phyloP scores from a whole-genome alignment of 805 yeast genomes.

The Wickerhamomyces chaumierensis region DNA sequence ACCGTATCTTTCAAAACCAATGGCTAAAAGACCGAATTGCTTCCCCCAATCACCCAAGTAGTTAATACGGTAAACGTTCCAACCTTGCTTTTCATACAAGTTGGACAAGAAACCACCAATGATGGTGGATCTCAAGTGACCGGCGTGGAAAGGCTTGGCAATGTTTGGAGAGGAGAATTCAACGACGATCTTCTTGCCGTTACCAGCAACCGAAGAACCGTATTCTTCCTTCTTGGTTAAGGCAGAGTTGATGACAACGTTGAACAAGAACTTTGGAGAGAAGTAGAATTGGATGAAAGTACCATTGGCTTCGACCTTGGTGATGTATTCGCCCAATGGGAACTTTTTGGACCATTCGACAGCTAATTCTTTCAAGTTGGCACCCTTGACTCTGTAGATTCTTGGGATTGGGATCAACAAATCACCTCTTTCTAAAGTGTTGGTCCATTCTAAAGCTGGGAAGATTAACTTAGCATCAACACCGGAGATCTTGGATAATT shows the following conservation, averaged over 20 bases:
- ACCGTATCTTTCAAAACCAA: slow-evolving; percentile 85
- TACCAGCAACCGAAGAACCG: slow-evolving; percentile 70
- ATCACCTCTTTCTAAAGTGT: slow-evolving; percentile 84
- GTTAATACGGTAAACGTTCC: slow-evolving; percentile 87
- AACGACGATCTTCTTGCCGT: slow-evolving; percentile 57
- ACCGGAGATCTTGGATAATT: slow-evolving; percentile 61
- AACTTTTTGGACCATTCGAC: slow-evolving; percentile 69
- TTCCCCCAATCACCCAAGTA: slow-evolving; percentile 99
- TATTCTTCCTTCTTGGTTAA: slow-evolving; percentile 46
- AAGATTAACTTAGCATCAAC: slow-evolving; percentile 61
- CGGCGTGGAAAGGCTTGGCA: slow-evolving; percentile 99
- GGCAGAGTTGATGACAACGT: slow-evolving; percentile 59
- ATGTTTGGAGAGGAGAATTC: slow-evolving; percentile 98
- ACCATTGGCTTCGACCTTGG: slow-evolving; percentile 72
- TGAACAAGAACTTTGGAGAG: slow-evolving; percentile 51
- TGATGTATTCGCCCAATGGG: slow-evolving; percentile 59
- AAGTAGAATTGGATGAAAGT: slow-evolving; percentile 87
- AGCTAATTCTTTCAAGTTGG: slow-evolving; percentile 66
- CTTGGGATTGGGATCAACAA: slow-evolving; percentile 88
- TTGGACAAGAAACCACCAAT: slow-evolving; percentile 93
- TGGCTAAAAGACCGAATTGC: slow-evolving; percentile 92
- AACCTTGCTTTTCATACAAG: slow-evolving; percentile 82
- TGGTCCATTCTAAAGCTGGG: slow-evolving; percentile 83
- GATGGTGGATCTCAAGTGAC: slow-evolving; percentile 94
- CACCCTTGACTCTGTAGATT: slow-evolving; percentile 64